Evolutionary conservation across 306 rosid genomes (phyloP).

Genomic region (Cercis canadensis): DNA sequence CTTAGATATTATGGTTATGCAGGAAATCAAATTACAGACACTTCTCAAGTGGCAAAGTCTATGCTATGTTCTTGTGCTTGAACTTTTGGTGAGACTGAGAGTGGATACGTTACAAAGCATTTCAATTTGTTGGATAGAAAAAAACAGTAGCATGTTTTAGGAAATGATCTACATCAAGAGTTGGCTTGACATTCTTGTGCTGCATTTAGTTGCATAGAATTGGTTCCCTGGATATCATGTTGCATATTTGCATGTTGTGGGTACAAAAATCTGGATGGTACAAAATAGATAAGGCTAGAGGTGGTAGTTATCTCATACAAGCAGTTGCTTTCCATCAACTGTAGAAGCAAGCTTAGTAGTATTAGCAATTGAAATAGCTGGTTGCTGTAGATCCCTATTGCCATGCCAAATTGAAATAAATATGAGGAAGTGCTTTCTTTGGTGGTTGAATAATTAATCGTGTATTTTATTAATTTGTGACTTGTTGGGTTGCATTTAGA

Average conservation of each 20-base stretch:
- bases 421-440: constrained; percentile 1
- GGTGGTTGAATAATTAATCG: constrained; percentile 6
- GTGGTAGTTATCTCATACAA: neutral
- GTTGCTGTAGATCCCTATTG: neutral
- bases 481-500: neutral
- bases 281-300: no score
- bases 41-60: neutral
- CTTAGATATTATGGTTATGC: neutral
- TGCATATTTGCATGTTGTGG: neutral
- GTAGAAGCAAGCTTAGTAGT: neutral
- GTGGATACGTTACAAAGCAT: neutral
- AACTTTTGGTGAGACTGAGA: neutral
- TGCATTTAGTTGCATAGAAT: neutral
- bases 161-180: neutral
- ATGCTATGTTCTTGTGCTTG: neutral
- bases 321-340: neutral
- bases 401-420: no score
- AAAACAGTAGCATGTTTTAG: neutral
- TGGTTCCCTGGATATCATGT: neutral
- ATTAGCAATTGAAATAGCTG: no score
- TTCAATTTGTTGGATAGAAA: neutral
- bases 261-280: neutral
- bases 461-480: constrained; percentile 1
- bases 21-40: neutral
- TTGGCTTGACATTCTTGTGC: neutral